These are phyloP conservation scores for Camelina neglecta DNA, from an alignment of 345 rosid genomes.

Conservation along the genomic window DNA sequence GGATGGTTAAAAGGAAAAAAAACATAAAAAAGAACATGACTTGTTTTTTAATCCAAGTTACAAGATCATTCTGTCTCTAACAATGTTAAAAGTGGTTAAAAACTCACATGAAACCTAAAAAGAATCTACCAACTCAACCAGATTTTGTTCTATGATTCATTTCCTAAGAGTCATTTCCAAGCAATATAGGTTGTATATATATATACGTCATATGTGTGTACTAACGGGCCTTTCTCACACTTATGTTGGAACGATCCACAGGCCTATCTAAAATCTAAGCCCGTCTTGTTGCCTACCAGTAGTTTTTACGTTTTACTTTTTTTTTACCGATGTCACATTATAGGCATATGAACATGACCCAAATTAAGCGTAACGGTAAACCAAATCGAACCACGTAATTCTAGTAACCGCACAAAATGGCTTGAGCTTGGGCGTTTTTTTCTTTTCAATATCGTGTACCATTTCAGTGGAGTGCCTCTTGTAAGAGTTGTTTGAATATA, in stretches of 20 bases:
- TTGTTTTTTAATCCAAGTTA: constrained; percentile 53
- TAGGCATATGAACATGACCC: neutral
- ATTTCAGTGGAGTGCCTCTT: no score
- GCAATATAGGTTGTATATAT: constrained; percentile 1
- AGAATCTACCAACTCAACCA: constrained; percentile 33
- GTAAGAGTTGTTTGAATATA: no score
- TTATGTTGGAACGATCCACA: neutral
- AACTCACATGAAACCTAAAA: constrained; percentile 32
- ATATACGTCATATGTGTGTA: neutral
- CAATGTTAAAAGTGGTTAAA: constrained; percentile 25
- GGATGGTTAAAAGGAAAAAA: neutral
- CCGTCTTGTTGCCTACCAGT: neutral
- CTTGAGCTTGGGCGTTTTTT: no score
- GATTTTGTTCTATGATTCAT: constrained; percentile 22
- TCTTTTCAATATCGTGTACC: no score
- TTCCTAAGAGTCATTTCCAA: constrained; percentile 23
- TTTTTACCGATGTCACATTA: neutral
- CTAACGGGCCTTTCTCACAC: neutral
- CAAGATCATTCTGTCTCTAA: constrained; percentile 10
- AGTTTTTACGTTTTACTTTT: neutral
- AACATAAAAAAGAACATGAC: constrained; percentile 24
- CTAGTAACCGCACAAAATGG: no score
- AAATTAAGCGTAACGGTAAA: neutral
- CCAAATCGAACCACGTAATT: neutral
- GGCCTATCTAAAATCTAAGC: neutral